Evolutionary conservation across 495 filamentous ascomycete genomes (phyloP), one percentile per base, ranked within the genome.

Genomic region (Chlorociboria aeruginascens): DNA sequence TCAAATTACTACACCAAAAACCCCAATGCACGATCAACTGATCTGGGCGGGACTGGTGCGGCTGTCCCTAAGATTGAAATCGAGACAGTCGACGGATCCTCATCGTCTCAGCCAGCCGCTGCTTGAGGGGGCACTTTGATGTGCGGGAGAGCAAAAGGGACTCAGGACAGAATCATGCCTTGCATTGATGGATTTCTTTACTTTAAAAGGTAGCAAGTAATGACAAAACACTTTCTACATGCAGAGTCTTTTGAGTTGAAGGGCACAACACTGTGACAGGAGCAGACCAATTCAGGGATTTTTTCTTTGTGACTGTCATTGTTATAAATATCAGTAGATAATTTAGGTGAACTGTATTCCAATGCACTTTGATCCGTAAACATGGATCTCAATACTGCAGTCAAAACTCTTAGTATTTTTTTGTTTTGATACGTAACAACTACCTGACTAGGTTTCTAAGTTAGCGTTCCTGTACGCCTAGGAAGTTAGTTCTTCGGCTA

Each of bases 1-100:
- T 83, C 80, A 45, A 90, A 98, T 66, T 97, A 96, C 73, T 89
- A 95, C 73, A 87, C 80, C 62, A 97, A 97, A 78, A 90, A 86
- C 74, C 85, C 86, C 48, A 76, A 82, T 33, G 78, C 78, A n/a
- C 71, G 72, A 50, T 48, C 68, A 11, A 89, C 88, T 7, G 74
- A 86, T 58, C 76, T 95, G 0, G 78, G 79, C 34, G 87, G 86
- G 47, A 87, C 83, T 7, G 71, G 66, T 31, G 73, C 75, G 3
- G 63, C 74, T 48, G 66, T 81, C 40, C 70, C 75, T 31, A 70
- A 77, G 41, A 62, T 75, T 30, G 67, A 74, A 53, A 66, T 71
- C 12, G 69, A 74, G 51, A 63, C 66, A 16, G 49, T 66, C 1
- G 61, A 61, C 52, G 63, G 57, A 35, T 44, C 61, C 17, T 30